Conservation (phyloP, 805 yeast genomes). For the Wickerhamiella slavikovae region DNA sequence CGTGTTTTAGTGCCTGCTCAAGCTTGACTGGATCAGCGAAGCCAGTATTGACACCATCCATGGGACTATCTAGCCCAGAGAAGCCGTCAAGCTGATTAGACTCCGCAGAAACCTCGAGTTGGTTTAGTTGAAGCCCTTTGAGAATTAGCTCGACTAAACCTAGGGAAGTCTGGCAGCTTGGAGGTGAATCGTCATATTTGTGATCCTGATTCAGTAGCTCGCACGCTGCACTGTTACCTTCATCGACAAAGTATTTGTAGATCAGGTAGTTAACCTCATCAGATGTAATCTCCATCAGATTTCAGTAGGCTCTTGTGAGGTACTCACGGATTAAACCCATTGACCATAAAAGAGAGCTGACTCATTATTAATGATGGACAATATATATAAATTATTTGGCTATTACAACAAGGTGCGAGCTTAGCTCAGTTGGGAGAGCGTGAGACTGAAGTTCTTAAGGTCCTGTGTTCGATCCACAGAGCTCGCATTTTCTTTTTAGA, state of each 20-base stretch:
- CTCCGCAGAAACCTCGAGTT: conserved; percentile 27
- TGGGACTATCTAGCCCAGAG: not conserved
- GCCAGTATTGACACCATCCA: not conserved
- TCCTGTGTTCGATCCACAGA: conserved; percentile 67
- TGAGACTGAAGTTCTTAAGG: conserved; percentile 44
- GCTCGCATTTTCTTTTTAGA: conserved; percentile 12
- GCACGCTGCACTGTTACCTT: conserved; percentile 45
- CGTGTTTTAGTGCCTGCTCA: not conserved
- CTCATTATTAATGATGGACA: no score
- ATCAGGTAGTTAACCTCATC: conserved; percentile 73
- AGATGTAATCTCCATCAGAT: conserved; percentile 65
- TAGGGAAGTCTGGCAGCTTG: conserved; percentile 29
- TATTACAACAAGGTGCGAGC: no score
- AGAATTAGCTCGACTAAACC: conserved; percentile 64
- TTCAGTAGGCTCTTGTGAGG: no score
- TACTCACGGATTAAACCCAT: no score
- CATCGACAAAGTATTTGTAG: conserved; percentile 82
- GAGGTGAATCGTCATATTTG: conserved; percentile 31
- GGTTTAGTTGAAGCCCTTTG: conserved; percentile 62
- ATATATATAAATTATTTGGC: no score
- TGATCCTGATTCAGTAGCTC: conserved; percentile 64
- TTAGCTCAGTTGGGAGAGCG: conserved; percentile 32
- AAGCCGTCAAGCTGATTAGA: not conserved
- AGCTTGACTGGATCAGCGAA: not conserved
- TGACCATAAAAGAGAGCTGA: no score